phyloP scores from a whole-genome alignment of 2,329 filamentous ascomycete species.

The Penicillium sp. region DNA sequence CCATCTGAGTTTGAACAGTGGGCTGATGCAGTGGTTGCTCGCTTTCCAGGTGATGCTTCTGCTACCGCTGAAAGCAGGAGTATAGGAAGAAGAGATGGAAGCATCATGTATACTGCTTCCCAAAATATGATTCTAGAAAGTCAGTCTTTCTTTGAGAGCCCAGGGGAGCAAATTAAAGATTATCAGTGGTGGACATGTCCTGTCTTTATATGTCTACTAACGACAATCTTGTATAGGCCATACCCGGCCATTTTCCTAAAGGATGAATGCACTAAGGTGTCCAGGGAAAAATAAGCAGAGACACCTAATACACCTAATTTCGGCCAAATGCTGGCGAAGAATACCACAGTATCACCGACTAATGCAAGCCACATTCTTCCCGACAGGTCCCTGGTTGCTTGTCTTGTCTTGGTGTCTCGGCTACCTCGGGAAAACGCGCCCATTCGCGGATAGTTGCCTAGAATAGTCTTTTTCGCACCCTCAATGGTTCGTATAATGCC shows the following conservation, averaged over 20 bases:
- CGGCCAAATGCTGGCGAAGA: background rate
- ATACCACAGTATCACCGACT: background rate
- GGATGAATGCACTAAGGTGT: background rate
- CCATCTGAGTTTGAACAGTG: constrained; percentile 28
- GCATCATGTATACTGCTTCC: background rate
- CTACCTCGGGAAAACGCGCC: no score
- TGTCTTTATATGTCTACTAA: background rate
- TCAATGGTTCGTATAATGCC: background rate
- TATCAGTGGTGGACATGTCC: background rate
- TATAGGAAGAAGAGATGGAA: background rate
- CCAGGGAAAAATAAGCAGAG: background rate
- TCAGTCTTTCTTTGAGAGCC: background rate
- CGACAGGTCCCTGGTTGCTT: background rate
- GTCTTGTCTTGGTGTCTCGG: background rate
- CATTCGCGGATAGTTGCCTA: background rate
- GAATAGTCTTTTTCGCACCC: background rate
- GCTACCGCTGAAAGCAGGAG: background rate
- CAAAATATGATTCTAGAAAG: background rate
- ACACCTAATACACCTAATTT: no score
- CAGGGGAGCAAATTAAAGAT: no score
- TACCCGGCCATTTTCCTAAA: background rate
- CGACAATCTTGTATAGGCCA: background rate
- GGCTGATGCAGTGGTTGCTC: constrained; percentile 22
- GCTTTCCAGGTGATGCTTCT: constrained; percentile 15
- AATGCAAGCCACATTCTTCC: background rate